These are phyloP conservation scores for Barnettozyma salicaria DNA, from an alignment of 805 yeast species.

Conservation along the genomic window DNA sequence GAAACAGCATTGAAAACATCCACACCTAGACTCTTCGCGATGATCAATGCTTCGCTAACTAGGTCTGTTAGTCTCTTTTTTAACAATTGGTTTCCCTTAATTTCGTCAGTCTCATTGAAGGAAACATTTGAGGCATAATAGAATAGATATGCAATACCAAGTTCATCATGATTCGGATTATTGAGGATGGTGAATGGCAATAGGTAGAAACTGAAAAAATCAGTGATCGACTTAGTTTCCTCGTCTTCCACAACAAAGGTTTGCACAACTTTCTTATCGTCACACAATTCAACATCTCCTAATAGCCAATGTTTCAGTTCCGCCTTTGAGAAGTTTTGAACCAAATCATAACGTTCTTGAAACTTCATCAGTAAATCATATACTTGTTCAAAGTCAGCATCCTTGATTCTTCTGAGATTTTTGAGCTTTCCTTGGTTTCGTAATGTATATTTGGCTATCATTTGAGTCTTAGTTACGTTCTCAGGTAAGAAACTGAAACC, in stretches of 20 bases:
- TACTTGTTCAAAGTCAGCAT: conserved; percentile 60
- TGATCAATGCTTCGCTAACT: conserved; percentile 67
- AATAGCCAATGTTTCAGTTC: conserved; percentile 82
- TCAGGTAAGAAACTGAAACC: conserved; percentile 83
- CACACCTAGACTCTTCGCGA: conserved; percentile 60
- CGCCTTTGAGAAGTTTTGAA: conserved; percentile 59
- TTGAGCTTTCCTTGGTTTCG: conserved; percentile 45
- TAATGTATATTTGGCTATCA: conserved; percentile 63
- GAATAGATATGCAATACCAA: conserved; percentile 83
- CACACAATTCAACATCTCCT: conserved; percentile 37
- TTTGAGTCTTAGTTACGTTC: conserved; percentile 58
- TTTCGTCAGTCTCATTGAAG: conserved; percentile 33
- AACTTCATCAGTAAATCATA: conserved; percentile 51
- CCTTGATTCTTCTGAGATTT: conserved; percentile 48
- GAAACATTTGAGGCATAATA: conserved; percentile 80
- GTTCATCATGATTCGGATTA: conserved; percentile 52
- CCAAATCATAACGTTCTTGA: conserved; percentile 65
- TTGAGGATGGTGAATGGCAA: conserved; percentile 81
- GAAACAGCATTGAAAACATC: conserved; percentile 95
- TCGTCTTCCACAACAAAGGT: conserved; percentile 67
- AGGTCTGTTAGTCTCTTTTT: conserved; percentile 55
- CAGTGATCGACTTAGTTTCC: conserved; percentile 57
- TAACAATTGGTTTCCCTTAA: conserved; percentile 38
- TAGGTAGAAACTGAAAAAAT: conserved; percentile 83
- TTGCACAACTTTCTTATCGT: conserved; percentile 50